Percentiles rank a stretch among this genome's conserved stretches.
These are phyloP conservation scores for Linum tenue DNA, from an alignment of 345 rosid genomes.

Conservation along the genomic window DNA sequence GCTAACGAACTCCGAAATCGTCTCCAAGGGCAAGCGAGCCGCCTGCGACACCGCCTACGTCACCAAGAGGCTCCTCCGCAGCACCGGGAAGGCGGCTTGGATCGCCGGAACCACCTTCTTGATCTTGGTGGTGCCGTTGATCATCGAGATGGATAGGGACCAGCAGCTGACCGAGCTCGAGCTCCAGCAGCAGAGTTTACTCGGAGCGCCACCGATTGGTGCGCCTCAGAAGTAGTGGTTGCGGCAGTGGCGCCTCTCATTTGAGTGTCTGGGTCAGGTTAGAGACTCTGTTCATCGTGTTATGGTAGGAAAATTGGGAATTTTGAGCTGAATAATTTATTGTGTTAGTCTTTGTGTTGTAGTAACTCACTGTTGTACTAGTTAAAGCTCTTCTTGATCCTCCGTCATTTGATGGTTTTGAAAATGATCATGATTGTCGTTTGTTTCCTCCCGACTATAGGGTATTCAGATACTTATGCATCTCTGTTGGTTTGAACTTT, in stretches of 20 bases:
- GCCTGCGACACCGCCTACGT: slow-evolving; percentile 47
- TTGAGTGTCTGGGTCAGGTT: not conserved
- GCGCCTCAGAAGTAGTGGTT: slow-evolving; percentile 22
- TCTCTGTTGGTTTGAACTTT: too few relatives aligned
- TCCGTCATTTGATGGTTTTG: too few relatives aligned
- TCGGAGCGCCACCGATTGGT: slow-evolving; percentile 39
- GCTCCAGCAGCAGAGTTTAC: slow-evolving; percentile 58
- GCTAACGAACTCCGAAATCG: slow-evolving; percentile 32
- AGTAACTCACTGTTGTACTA: too few relatives aligned
- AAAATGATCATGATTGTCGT: too few relatives aligned
- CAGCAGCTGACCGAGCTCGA: slow-evolving; percentile 56
- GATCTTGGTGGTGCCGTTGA: slow-evolving; percentile 56
- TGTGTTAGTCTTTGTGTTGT: too few relatives aligned
- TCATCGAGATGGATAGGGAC: slow-evolving; percentile 62
- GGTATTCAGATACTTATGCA: too few relatives aligned
- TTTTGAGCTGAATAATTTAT: too few relatives aligned
- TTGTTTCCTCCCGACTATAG: too few relatives aligned
- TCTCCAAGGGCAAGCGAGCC: slow-evolving; percentile 44
- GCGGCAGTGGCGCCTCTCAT: not conserved
- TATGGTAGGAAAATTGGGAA: not conserved
- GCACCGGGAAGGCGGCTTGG: slow-evolving; percentile 90
- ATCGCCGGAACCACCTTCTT: slow-evolving; percentile 66
- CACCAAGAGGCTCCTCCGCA: slow-evolving; percentile 61
- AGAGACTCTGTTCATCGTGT: too few relatives aligned
- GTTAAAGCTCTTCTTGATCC: too few relatives aligned